Evolutionary conservation across 2,329 filamentous ascomycete genomes (phyloP), one percentile per base, ranked within the genome.

Genomic region (Chaetothyriales sp.): DNA sequence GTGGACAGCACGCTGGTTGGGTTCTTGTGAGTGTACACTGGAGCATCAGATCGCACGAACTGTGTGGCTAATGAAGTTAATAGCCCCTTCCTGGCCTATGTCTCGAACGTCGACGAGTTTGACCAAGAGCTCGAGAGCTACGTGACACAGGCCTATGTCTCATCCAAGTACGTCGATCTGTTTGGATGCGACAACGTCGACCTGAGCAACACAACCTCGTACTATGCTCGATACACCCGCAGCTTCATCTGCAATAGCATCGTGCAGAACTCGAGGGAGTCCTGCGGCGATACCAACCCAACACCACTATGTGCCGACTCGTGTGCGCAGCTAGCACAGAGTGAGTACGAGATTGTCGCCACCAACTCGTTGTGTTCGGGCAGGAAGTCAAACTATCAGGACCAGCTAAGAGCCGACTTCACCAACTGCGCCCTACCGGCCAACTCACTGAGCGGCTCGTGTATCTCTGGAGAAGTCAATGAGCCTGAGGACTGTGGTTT

Each of bases 221-320:
- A 89, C 62, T 98, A 98, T 68, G 90, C 92, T 47, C 83, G 92
- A 60, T 98, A 90, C 69, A 94, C 90, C 4, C 92, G 81, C 46
- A 92, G 85, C 54, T 83, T 93, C 56, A 77, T 98, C 57, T 98
- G 92, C 75, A 96, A 93, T 73, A 78, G 86, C 57, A 84, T 98
- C 63, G 79, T 98, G 48, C 92, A 98, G 68, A 89, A 87, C 64
- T 96, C 92, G 4, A 80, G 83, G 60, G 64, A 69, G 9, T 64
- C 75, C 22, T 98, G 92, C 68, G 68, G 70, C 18, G 70, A 93
- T 45, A 76, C 81, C 0, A 66, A 73, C n/a, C 68, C 74, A 26
- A 71, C 81, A 43, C 88, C 92, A 1, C 73, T 96, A 15, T 98
- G 92, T 67, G 92, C 90, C 45, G 84, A 92, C 56, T 83, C 85